Conservation (phyloP, 2,329 filamentous ascomycete species). For the Aphanocladium album region DNA sequence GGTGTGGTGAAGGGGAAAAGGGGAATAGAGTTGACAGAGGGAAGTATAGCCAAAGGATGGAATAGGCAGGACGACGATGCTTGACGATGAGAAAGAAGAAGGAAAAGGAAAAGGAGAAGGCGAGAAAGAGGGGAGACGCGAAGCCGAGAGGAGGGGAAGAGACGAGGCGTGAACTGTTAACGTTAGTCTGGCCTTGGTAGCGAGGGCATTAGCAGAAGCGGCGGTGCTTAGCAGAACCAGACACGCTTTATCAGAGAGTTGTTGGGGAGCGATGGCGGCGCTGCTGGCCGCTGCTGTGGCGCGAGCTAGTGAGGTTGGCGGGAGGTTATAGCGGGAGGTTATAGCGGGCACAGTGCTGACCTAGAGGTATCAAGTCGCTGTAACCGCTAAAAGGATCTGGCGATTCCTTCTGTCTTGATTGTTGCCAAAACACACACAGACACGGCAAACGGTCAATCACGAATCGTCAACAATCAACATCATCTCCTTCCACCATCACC, state of each 20-base stretch:
- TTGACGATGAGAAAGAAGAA: background rate
- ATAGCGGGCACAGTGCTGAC: background rate
- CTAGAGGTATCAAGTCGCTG: no score
- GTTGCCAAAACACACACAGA: background rate
- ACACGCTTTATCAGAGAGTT: no score
- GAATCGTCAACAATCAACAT: background rate
- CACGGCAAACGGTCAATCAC: background rate
- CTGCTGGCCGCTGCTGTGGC: background rate
- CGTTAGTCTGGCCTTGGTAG: background rate
- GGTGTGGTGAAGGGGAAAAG: conserved; percentile 2
- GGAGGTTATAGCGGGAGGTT: background rate
- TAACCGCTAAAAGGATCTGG: no score
- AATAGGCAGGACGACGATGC: background rate
- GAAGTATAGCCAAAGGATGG: conserved; percentile 8
- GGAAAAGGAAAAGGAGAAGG: background rate
- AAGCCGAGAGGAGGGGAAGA: background rate
- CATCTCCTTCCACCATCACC: background rate
- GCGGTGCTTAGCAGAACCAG: background rate
- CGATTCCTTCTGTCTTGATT: background rate
- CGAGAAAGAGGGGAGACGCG: background rate
- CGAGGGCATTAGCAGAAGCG: background rate
- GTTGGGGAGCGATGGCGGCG: no score
- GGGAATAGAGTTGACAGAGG: conserved; percentile 9
- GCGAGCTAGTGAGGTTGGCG: background rate
- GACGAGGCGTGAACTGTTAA: background rate